Percentiles rank a stretch among this genome's conserved stretches.
Evolutionary conservation across 2,329 filamentous ascomycete genomes (phyloP).

Genomic region (Alternaria conjuncta): DNA sequence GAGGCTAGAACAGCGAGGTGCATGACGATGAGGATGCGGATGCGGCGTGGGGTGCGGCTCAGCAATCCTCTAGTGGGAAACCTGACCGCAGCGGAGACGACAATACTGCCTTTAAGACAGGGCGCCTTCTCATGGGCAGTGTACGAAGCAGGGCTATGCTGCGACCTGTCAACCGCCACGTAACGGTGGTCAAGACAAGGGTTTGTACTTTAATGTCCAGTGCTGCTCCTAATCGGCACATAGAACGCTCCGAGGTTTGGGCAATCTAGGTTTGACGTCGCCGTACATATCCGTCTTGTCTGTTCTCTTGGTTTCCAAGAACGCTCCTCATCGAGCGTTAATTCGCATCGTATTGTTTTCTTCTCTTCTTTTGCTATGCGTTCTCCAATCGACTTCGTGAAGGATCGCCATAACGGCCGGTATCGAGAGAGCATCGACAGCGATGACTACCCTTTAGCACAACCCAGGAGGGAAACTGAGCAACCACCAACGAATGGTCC

Average conservation of each 20-base stretch:
- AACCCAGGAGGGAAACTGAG: conserved; percentile 15
- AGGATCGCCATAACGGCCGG: conserved; percentile 25
- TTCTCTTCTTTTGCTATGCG: conserved; percentile 21
- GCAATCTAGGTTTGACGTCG: conserved; percentile 16
- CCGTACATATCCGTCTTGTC: conserved; percentile 17
- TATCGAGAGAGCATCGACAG: conserved; percentile 33
- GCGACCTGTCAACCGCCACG: conserved; percentile 3
- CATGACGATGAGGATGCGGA: conserved; percentile 23
- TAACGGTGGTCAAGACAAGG: too few relatives aligned
- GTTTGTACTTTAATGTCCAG: not conserved
- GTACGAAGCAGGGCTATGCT: conserved; percentile 8
- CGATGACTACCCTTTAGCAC: conserved; percentile 23
- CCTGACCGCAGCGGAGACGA: conserved; percentile 25
- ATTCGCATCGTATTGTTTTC: not conserved
- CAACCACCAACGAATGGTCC: conserved; percentile 14
- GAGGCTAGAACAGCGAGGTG: conserved; percentile 20
- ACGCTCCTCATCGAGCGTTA: not conserved
- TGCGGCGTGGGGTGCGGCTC: conserved; percentile 1
- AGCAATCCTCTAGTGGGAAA: conserved; percentile 6
- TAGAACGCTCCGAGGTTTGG: conserved; percentile 20
- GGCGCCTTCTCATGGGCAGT: conserved; percentile 6
- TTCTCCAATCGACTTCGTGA: conserved; percentile 34
- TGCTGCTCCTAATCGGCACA: conserved; percentile 18
- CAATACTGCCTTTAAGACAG: conserved; percentile 21
- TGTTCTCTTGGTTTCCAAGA: conserved; percentile 14